Evolutionary conservation across 768 basidiomycete species (phyloP).

Genomic region (Hortiboletus campestris): DNA sequence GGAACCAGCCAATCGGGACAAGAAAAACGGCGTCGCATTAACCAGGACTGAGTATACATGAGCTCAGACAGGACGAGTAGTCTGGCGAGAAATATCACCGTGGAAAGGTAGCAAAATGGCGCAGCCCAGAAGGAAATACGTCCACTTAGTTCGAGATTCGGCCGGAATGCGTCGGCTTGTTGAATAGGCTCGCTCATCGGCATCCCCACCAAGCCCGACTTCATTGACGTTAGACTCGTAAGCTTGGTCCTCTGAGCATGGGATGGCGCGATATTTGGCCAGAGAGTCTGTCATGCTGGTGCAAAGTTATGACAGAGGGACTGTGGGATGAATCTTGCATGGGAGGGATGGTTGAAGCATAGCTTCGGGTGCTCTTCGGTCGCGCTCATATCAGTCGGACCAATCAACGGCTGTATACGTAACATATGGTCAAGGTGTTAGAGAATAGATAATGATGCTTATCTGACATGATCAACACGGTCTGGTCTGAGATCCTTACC

Average conservation of each 20-base stretch:
- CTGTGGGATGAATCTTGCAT: too few species aligned
- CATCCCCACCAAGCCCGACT: not conserved
- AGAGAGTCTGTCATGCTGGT: not conserved
- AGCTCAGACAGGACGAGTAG: not conserved
- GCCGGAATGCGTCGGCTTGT: not conserved
- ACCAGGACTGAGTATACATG: not conserved
- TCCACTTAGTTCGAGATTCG: not conserved
- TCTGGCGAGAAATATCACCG: not conserved
- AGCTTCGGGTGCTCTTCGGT: too few species aligned
- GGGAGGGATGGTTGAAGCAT: too few species aligned
- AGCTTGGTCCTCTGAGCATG: not conserved
- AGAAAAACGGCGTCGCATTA: not conserved
- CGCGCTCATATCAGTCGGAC: too few species aligned
- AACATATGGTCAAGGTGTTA: too few species aligned
- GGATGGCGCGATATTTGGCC: not conserved
- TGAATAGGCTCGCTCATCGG: too few species aligned
- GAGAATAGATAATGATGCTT: too few species aligned
- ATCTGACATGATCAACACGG: too few species aligned
- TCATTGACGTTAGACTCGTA: not conserved
- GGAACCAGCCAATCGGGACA: not conserved
- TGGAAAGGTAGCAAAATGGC: not conserved
- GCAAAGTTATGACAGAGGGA: too few species aligned
- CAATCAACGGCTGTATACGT: too few species aligned
- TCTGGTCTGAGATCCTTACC: too few species aligned
- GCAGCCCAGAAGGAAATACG: conserved; percentile 1